Evolutionary conservation across 176 grass and related monocot species (phyloP), one percentile per base, ranked within the genome.

Genomic region (Carex pumila): DNA sequence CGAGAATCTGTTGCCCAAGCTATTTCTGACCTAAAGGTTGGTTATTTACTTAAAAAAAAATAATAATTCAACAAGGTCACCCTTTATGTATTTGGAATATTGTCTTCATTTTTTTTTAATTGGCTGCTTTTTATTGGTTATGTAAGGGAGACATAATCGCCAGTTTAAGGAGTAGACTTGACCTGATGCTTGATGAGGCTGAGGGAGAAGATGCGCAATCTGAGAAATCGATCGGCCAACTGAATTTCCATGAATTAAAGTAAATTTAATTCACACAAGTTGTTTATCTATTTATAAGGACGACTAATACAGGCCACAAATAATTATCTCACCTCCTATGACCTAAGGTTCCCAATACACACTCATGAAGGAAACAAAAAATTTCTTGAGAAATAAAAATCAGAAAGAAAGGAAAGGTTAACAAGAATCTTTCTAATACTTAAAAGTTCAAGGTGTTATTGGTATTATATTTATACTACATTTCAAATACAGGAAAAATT

Each of bases 11-110:
- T 91, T 89, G 82, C 80, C 32, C 90, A 98, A 93, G 95, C 83
- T 91, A 93, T 98, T 86, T 93, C 89, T 71, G 92, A 98, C 83
- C 86, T 95, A 39, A 98, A 98, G 95, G 95, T 95, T 39, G 4
- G 37, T 39, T 39, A 39, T 39, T 5, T 39, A 90, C 22, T 82
- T 57, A 4, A 30, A 50, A 50, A 50, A 11, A 50, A 50, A 57
- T n/a, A n/a, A n/a, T n/a, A 55, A 57, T 36, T 84, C 58, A 47
- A 61, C 5, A 59, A 73, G 69, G 10, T 85, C 50, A 29, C 15
- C 29, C 67, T 19, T 74, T 37, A 45, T 79, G 43, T 53, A 36
- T 67, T 29, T 84, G 72, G 25, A 60, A 56, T 32, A 49, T 79
- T 79, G 3, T 74, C 18, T 83, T 85, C 22, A 1, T 49, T 50